phyloP scores from a whole-genome alignment of 345 rosid species.

The Hevea brasiliensis region DNA sequence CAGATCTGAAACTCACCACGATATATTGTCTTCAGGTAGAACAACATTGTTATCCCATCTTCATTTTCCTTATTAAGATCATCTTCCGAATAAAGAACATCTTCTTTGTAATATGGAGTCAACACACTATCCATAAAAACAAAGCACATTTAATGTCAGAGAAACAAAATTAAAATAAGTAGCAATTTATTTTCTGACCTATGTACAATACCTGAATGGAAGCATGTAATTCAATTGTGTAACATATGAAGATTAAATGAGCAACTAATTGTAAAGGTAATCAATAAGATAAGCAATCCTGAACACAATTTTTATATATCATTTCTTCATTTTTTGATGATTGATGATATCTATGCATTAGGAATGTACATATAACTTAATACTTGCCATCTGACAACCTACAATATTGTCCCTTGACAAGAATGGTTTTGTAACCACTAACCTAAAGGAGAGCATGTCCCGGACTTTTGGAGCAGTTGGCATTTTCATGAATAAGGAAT shows the following conservation, averaged over 20 bases:
- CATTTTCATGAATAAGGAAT: conserved; percentile 92
- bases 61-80: conserved; percentile 84
- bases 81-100: conserved; percentile 77
- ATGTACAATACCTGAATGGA: background rate
- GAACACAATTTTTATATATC: too few species aligned
- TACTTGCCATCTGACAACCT: conserved; percentile 9
- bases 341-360: background rate
- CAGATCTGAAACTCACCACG: conserved; percentile 59
- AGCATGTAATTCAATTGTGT: background rate
- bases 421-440: conserved; percentile 18
- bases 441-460: conserved; percentile 94
- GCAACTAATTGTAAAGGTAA: background rate
- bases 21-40: conserved; percentile 85
- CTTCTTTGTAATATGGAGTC: conserved; percentile 88
- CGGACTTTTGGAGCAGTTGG: conserved; percentile 86
- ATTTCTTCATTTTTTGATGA: background rate
- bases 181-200: conserved; percentile 3
- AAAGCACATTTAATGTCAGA: conserved; percentile 12
- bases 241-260: background rate
- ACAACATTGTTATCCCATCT: conserved; percentile 79
- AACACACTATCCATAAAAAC: conserved; percentile 59
- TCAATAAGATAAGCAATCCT: background rate
- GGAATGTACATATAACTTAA: too few species aligned
- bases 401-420: background rate
- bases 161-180: conserved; percentile 3